Base-by-base conservation (phyloP, 2,329 filamentous ascomycete genomes). In the Sporothrix euskadiensis region DNA sequence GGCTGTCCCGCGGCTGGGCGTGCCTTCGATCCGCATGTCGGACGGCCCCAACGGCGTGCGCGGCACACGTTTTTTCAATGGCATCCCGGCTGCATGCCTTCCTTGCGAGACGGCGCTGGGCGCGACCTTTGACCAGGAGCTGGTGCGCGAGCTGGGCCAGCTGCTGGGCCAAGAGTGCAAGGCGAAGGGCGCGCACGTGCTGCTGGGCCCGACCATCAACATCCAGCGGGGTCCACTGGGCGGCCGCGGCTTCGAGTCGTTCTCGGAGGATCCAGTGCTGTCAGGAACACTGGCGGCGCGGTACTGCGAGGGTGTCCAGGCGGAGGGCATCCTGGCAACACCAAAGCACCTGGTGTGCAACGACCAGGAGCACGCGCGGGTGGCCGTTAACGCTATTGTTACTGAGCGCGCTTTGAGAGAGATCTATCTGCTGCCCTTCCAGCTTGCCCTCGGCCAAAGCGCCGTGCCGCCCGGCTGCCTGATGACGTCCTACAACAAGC, bases 91-190 rank as follows among this genome's bases (percentile, higher is more conserved):
- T 4, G 83, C 83, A 0, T 84, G 83, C 74, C 79, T 85, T 10
- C 83, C 84, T 1, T 84, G 82, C 73, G 83, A 82, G 22, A 82
- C 83, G 6, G 82, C 81, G 8, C 80, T 85, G 7, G 91, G 88
- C 30, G 89, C 90, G 4, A 91, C 91, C 9, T 93, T 89, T 87
- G 88, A 92, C 79, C 86, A 86, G 73, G 81, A 84, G 22, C 84
- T 92, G 54, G 87, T 90, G 73, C 89, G 88, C 78, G 83, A 85
- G 63, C 88, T 90, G 44, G 91, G 91, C 57, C 81, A 86, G 74
- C 87, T 88, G 73, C 91, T 93, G 87, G 91, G 89, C 14, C 81
- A 85, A 71, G 91, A 93, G 79, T 87, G 90, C 78, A 86, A 85
- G 74, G 87, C 82, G 73, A 93, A 93, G 81, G 91, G 91, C 73